These are phyloP conservation scores for Suillus ampliporus DNA, from an alignment of 768 basidiomycete genomes.

Conservation along the genomic window DNA sequence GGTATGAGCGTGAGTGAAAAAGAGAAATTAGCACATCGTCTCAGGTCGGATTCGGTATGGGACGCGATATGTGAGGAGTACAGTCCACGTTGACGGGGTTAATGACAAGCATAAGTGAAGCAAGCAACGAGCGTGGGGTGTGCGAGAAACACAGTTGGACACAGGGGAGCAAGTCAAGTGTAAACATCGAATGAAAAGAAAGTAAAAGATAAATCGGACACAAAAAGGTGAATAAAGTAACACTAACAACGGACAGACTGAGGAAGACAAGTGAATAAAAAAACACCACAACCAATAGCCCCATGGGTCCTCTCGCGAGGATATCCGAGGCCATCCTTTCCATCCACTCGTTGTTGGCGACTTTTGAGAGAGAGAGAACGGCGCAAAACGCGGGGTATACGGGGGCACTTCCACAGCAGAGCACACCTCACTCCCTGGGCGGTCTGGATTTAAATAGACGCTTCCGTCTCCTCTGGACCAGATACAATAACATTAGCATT, in stretches of 20 bases:
- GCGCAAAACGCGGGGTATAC: not conserved
- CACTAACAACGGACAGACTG: slow-evolving; percentile 22
- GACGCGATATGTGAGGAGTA: slow-evolving; percentile 19
- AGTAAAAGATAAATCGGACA: slow-evolving; percentile 35
- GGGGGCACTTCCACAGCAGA: not conserved
- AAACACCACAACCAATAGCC: slow-evolving; percentile 68
- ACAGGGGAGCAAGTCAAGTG: slow-evolving; percentile 28
- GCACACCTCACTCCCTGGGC: not conserved
- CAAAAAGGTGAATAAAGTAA: slow-evolving; percentile 39
- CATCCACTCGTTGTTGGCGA: slow-evolving; percentile 21
- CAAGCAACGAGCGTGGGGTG: slow-evolving; percentile 36
- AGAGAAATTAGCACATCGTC: slow-evolving; percentile 20
- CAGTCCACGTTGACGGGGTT: slow-evolving; percentile 31
- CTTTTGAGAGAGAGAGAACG: slow-evolving; percentile 3
- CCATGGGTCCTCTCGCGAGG: slow-evolving; percentile 40
- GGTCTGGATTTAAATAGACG: not conserved
- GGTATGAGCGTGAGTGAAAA: slow-evolving; percentile 19
- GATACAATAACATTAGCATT: not conserved
- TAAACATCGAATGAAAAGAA: slow-evolving; percentile 43
- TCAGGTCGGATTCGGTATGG: slow-evolving; percentile 12
- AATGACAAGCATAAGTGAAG: slow-evolving; percentile 38
- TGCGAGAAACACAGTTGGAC: slow-evolving; percentile 29
- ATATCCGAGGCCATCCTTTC: slow-evolving; percentile 28
- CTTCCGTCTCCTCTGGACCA: slow-evolving; percentile 6
- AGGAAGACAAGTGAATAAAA: slow-evolving; percentile 53